Evolutionary conservation across 257 asterid species (phyloP), one percentile per base, ranked within the genome.

Genomic region (Hygrophila difformis): DNA sequence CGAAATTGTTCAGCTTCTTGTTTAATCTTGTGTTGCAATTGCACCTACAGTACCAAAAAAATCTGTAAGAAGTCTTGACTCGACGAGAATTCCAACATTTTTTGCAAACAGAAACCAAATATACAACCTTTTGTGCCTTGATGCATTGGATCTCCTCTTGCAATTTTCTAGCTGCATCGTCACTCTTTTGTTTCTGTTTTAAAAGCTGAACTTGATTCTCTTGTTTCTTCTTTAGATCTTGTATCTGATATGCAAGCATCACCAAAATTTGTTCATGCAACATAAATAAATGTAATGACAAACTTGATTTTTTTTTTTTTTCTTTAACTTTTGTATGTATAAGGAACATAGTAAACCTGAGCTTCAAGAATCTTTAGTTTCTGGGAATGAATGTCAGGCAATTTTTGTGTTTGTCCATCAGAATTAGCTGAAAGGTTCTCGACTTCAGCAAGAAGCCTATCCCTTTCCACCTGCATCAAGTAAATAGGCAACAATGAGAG

Each of bases 1-100:
- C 99, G 82, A 62, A 91, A 91, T 56, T 91, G 97, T 63, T 91
- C 99, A 28, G 97, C 82, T 76, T 91, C 97, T 70, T 83, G 99
- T 71, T 91, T 91, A 47, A 91, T 91, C 74, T 84, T 87, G 33
- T 91, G 93, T 57, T 83, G 99, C 68, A 91, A 59, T 67, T 91
- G 99, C 50, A 91, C 97, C 99, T 91, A 51, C 33, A 67, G 22
- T 19, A 61, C 37, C 64, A 55, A 47, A 63, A 44, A n/a, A n/a
- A 51, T 44, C 15, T 10, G 16, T 46, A 42, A 49, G 54, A 63
- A 26, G 53, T 26, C 46, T 12, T 39, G 28, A 36, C 12, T 28
- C 3, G 36, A 38, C 48, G 28, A 18, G 12, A 15, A 13, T 37
- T 24, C 15, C n/a, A n/a, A 29, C 12, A 36, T 20, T 46, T 3